A percentile compares a stretch with the other conserved stretches of the same genome.
Conservation (phyloP, 2,329 filamentous ascomycete genomes). For the Pseudofabraea citricarpa region DNA sequence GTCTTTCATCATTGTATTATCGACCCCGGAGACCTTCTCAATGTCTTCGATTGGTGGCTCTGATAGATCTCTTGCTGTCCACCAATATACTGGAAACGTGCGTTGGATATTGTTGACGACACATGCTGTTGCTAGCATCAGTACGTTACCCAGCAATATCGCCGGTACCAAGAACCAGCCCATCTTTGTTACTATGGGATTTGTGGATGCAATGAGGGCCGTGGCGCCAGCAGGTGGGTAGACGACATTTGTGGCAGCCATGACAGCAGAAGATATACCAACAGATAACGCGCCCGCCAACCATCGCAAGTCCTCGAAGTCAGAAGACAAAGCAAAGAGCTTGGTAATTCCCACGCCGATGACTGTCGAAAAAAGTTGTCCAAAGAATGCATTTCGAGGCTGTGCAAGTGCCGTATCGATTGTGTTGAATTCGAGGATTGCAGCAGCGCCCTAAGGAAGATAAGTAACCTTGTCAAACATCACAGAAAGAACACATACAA, state of each 20-base stretch:
- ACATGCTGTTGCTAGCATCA: slow-evolving; percentile 61
- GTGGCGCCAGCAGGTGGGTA: slow-evolving; percentile 74
- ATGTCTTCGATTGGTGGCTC: slow-evolving; percentile 3
- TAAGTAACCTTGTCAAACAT: not conserved
- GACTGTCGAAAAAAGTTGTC: slow-evolving; percentile 59
- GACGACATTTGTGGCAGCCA: slow-evolving; percentile 67
- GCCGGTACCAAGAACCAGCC: slow-evolving; percentile 68
- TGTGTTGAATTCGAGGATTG: slow-evolving; percentile 69
- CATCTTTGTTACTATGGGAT: slow-evolving; percentile 45
- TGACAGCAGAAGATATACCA: slow-evolving; percentile 55
- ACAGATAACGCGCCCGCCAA: slow-evolving; percentile 62
- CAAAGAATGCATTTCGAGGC: slow-evolving; percentile 63
- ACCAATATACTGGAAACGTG: slow-evolving; percentile 68
- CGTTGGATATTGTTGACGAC: slow-evolving; percentile 63
- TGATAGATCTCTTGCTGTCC: slow-evolving; percentile 36
- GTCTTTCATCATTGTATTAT: not conserved
- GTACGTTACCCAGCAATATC: slow-evolving; percentile 50
- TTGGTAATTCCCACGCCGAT: slow-evolving; percentile 60
- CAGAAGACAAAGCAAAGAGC: slow-evolving; percentile 49
- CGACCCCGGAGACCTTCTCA: slow-evolving; percentile 3
- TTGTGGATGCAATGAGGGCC: slow-evolving; percentile 62
- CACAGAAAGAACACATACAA: slow-evolving; percentile 44
- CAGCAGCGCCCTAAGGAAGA: slow-evolving; percentile 52
- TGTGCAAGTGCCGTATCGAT: slow-evolving; percentile 70
- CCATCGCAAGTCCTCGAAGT: slow-evolving; percentile 51